A percentile compares a stretch with the other conserved stretches of the same genome.
Conservation (phyloP, 78 protist genomes). For the Speleostelium caveatum region DNA sequence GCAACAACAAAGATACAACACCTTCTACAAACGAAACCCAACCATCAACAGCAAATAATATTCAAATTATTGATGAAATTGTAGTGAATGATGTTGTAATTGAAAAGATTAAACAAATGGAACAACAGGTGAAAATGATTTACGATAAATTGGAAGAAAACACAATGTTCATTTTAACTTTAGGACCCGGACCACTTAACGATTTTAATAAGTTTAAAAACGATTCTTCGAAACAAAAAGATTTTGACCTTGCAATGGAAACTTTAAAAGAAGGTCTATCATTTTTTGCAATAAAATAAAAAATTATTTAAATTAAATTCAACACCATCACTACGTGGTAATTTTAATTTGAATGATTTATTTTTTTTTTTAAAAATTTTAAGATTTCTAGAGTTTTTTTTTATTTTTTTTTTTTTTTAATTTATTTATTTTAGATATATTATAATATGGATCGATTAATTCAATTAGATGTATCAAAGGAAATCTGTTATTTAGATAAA, state of each 20-base stretch:
- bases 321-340: too few species aligned
- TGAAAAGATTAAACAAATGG: neutral
- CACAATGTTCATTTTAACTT: conserved; percentile 14
- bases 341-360: neutral
- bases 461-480: neutral
- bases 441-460: neutral
- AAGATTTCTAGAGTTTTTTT: neutral
- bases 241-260: neutral
- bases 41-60: neutral
- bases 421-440: too few species aligned
- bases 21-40: neutral
- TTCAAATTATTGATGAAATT: conserved; percentile 19
- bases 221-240: conserved; percentile 25
- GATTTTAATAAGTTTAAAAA: conserved; percentile 19
- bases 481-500: conserved; percentile 6
- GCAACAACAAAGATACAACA: neutral
- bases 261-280: conserved; percentile 62
- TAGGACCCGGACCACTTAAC: conserved; percentile 70
- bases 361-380: too few species aligned
- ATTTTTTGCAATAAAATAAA: conserved; percentile 25
- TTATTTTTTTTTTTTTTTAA: too few species aligned
- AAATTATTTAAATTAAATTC: neutral
- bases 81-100: neutral
- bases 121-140: conserved; percentile 2
- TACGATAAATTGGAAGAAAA: conserved; percentile 34